Evolutionary conservation across 2,329 filamentous ascomycete genomes (phyloP), one percentile per base, ranked within the genome.

Genomic region (Xylaria sp.): DNA sequence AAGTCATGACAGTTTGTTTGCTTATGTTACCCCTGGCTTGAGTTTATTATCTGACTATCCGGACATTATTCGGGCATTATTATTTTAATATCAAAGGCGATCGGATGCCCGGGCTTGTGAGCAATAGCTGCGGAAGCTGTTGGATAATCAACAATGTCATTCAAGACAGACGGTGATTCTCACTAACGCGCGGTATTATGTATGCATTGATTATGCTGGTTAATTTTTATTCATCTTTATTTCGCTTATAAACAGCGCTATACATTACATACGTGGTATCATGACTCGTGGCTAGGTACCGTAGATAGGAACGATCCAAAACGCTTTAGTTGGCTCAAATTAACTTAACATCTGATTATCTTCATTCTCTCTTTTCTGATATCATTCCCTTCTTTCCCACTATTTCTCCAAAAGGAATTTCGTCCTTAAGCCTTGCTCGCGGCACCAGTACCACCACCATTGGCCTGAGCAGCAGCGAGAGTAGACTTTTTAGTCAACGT

Each of bases 401-500:
- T 1, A 8, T 58, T 12, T 20, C 13, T 2, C 41, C 20, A 44
- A 10, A 37, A 37, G 34, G 8, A 37, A 37, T 8, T 37, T 37
- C 13, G 39, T 20, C 15, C 13, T 55, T 71, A 77, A 13, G 72
- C 74, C 68, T 77, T 76, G 56, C 41, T 44, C 8, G 59, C 73
- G n/a, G 63, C 48, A 10, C 60, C 28, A 2, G 61, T 44, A 12
- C 60, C 44, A 3, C 60, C 46, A 4, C 63, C 52, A 8, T 58
- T 64, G 15, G 61, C 59, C 4, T 61, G 70, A 3, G 66, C 70
- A 6, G 65, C 54, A n/a, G 65, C 56, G 32, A 83, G 73, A 3
- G 79, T 78, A 12, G 83, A 82, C 80, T 85, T 86, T 78, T 83
- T 86, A 62, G 84, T 83, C 23, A 87, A 73, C 28, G 83, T 82